Evolutionary conservation across 2,329 filamentous ascomycete genomes (phyloP).

Genomic region (Aureobasidium pullulans): DNA sequence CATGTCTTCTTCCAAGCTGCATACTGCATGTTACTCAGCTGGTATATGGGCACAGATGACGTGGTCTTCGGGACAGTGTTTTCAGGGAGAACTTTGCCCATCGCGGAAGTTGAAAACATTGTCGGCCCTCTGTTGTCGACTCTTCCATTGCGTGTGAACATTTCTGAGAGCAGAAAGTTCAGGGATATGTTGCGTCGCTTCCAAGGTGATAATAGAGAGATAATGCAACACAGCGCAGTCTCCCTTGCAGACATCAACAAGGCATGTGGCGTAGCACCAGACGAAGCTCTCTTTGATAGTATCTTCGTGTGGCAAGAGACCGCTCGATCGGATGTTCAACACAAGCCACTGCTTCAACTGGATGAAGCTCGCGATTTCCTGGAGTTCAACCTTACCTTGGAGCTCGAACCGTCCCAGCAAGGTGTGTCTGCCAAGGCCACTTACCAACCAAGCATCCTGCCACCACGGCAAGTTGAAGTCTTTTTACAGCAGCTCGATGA

Average conservation of each 20-base stretch:
- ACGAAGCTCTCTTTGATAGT: conserved; percentile 62
- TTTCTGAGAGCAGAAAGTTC: conserved; percentile 45
- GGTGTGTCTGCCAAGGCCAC: conserved; percentile 47
- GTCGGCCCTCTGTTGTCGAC: conserved; percentile 75
- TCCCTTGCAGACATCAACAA: conserved; percentile 64
- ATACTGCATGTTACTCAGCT: conserved; percentile 56
- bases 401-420: conserved; percentile 58
- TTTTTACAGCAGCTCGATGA: conserved; percentile 56
- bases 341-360: conserved; percentile 41
- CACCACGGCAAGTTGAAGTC: conserved; percentile 46
- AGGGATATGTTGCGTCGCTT: conserved; percentile 56
- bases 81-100: conserved; percentile 69
- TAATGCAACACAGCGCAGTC: conserved; percentile 56
- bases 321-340: conserved; percentile 27
- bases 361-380: conserved; percentile 60
- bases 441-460: conserved; percentile 48
- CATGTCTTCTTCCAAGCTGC: conserved; percentile 73
- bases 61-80: conserved; percentile 71
- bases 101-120: conserved; percentile 62
- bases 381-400: conserved; percentile 69
- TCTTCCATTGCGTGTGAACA: conserved; percentile 61
- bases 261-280: conserved; percentile 46
- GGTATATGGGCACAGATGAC: conserved; percentile 58
- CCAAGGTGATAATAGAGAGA: conserved; percentile 58
- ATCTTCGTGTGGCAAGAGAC: conserved; percentile 83